phyloP scores from a whole-genome alignment of 345 rosid species.

The Dimocarpus longan region DNA sequence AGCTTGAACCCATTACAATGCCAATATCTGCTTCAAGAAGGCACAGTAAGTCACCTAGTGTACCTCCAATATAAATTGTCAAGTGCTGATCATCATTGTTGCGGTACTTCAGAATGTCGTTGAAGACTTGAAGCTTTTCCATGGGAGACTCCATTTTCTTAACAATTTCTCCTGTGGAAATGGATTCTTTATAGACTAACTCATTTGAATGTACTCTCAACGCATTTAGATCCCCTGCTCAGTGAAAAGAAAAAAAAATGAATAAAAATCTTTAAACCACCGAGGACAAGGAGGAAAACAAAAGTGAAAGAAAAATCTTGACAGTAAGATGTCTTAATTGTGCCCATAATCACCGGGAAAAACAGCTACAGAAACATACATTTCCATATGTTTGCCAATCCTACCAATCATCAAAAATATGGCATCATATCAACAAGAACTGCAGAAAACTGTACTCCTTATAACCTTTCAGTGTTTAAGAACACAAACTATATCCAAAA shows the following conservation, averaged over 20 bases:
- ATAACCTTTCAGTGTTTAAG: neutral
- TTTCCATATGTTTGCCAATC: neutral
- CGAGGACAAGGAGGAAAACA: neutral
- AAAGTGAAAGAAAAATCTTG: neutral
- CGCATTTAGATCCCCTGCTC: conserved; percentile 42
- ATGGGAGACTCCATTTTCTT: conserved; percentile 50
- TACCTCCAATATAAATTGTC: conserved; percentile 54
- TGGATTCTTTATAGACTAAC: conserved; percentile 42
- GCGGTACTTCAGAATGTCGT: conserved; percentile 31
- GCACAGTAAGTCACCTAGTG: conserved; percentile 56
- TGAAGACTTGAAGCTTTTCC: conserved; percentile 47
- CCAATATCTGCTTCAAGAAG: conserved; percentile 60
- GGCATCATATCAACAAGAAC: conserved; percentile 4
- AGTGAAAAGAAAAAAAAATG: neutral
- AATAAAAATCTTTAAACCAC: neutral
- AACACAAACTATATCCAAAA: neutral
- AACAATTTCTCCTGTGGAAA: conserved; percentile 53
- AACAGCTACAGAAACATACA: neutral
- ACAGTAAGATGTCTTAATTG: neutral
- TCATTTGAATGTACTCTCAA: conserved; percentile 50
- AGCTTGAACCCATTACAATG: conserved; percentile 54
- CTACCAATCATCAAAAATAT: neutral
- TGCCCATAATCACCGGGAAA: neutral
- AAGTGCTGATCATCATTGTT: conserved; percentile 33
- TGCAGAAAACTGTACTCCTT: neutral